Percentiles rank a stretch among this genome's conserved stretches.
Conservation (phyloP, 73 alveolate species). For the Breviolum minutum region DNA sequence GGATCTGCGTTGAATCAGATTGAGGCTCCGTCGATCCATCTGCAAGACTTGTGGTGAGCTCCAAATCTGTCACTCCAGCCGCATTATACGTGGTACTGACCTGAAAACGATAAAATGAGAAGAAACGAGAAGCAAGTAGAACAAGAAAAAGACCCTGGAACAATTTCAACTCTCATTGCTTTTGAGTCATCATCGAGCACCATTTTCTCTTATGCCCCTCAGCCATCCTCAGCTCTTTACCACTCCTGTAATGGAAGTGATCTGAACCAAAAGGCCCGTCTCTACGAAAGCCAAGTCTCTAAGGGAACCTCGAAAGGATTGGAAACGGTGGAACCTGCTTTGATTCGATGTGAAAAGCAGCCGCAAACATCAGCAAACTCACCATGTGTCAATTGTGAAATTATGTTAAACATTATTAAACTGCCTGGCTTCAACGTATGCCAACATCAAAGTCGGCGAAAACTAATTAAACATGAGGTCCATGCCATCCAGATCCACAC, state of each 20-base stretch:
- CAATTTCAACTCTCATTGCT: too few species aligned
- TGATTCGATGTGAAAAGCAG: too few species aligned
- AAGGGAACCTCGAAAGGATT: not conserved
- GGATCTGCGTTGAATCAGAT: too few species aligned
- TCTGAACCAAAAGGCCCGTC: constrained; percentile 17
- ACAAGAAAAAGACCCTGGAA: too few species aligned
- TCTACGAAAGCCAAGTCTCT: constrained; percentile 5
- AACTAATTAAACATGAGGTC: not conserved
- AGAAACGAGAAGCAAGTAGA: not conserved
- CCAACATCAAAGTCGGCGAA: not conserved
- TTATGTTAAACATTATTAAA: not conserved
- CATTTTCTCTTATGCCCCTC: too few species aligned
- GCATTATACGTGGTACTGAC: constrained; percentile 28
- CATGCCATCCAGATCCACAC: constrained; percentile 13
- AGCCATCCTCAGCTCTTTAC: not conserved
- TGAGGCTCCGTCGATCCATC: constrained; percentile 28
- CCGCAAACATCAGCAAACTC: too few species aligned
- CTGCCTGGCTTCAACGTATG: not conserved
- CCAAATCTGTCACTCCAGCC: not conserved
- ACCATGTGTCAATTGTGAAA: too few species aligned
- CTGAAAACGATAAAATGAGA: not conserved
- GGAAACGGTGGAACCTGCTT: not conserved
- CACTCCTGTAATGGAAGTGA: constrained; percentile 27
- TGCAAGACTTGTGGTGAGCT: not conserved
- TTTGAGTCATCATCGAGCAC: too few species aligned